Evolutionary conservation across 1,284 basidiomycete genomes (phyloP).

Genomic region (Heimioporus retisporus): DNA sequence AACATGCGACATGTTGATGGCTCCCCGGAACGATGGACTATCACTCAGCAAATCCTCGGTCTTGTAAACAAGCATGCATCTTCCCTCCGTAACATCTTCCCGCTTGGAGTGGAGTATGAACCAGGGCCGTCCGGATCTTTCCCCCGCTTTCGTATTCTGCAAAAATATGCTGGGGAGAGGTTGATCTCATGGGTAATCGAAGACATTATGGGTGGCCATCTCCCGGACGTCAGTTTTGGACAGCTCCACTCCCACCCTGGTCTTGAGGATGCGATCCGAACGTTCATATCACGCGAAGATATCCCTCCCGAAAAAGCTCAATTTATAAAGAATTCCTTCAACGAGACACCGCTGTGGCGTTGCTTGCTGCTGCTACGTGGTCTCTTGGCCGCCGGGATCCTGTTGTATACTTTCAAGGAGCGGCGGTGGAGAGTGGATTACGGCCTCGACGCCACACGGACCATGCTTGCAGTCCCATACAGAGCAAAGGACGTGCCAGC

Average conservation of each 20-base stretch:
- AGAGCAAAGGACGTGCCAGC: neutral
- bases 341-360: conserved; percentile 35
- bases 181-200: too few species aligned
- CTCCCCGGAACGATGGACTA: neutral
- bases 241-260: too few species aligned
- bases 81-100: neutral
- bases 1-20: neutral
- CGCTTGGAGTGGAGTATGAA: conserved; percentile 20
- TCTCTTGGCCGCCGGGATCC: conserved; percentile 51
- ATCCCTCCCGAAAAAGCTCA: too few species aligned
- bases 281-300: too few species aligned
- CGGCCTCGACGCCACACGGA: conserved; percentile 52
- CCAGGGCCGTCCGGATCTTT: too few species aligned
- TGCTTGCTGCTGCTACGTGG: conserved; percentile 54
- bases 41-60: neutral
- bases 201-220: too few species aligned
- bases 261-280: too few species aligned
- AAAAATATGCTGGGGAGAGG: too few species aligned
- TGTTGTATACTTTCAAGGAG: conserved; percentile 28
- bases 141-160: too few species aligned
- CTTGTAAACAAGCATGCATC: neutral
- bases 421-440: conserved; percentile 62
- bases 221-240: too few species aligned
- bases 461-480: conserved; percentile 22
- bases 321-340: conserved; percentile 9